Conservation (phyloP, 768 basidiomycete species). For the Boletus rufocinnamomeus region DNA sequence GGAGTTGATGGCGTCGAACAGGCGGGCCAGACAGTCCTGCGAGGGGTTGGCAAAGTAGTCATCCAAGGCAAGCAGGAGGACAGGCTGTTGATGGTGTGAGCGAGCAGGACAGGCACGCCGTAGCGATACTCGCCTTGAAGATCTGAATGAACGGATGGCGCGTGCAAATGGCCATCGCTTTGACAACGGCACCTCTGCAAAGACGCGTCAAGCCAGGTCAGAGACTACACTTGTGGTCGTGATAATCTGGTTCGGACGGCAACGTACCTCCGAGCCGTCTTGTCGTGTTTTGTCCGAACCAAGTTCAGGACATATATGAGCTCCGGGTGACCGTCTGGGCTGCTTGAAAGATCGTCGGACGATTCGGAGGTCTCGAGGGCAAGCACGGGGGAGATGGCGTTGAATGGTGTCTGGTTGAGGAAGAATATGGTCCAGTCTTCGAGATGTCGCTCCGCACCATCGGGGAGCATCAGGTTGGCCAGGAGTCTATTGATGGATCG, state of each 20-base stretch:
- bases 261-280: slow-evolving; percentile 70
- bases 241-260: slow-evolving; percentile 7
- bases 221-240: not conserved
- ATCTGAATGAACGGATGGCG: slow-evolving; percentile 94
- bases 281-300: slow-evolving; percentile 90
- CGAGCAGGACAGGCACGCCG: not conserved
- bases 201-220: slow-evolving; percentile 13
- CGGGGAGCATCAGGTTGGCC: slow-evolving; percentile 97
- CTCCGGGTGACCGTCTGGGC: slow-evolving; percentile 41
- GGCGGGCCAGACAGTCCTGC: slow-evolving; percentile 82
- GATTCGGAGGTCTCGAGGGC: slow-evolving; percentile 58
- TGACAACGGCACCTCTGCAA: slow-evolving; percentile 85
- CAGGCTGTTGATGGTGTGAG: slow-evolving; percentile 57
- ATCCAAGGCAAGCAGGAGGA: slow-evolving; percentile 90
- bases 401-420: slow-evolving; percentile 90
- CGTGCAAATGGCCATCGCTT: slow-evolving; percentile 93
- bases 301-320: slow-evolving; percentile 88
- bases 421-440: slow-evolving; percentile 99
- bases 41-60: slow-evolving; percentile 92
- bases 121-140: slow-evolving; percentile 67
- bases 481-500: slow-evolving; percentile 59
- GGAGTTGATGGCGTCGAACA: slow-evolving; percentile 92
- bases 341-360: slow-evolving; percentile 30
- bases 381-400: slow-evolving; percentile 81
- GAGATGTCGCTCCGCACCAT: slow-evolving; percentile 91